Base-by-base conservation (phyloP, 1,139 yeast genomes). In the Blastobotrys indianensis region DNA sequence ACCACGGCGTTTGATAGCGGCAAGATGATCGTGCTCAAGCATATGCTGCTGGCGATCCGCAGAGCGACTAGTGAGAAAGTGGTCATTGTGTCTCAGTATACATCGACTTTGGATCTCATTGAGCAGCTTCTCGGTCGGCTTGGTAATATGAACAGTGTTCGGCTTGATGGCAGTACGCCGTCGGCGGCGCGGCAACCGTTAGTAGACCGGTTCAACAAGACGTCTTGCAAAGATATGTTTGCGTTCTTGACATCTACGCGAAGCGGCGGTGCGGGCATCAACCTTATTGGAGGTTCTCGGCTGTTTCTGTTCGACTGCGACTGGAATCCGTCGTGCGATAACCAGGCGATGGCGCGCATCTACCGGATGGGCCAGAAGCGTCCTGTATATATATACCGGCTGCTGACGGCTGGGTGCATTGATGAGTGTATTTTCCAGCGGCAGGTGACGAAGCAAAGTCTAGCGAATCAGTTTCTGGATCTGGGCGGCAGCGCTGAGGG, bases 341-440 rank as follows among this genome's bases (percentile, higher is more conserved):
- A 85, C 28, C 99, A 92, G 63, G 95, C 97, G 0, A 87, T 92
- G 95, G 95, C 97, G 0, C 69, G 99, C 52, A 82, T 92, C 4
- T 96, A 90, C 59, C 71, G 99, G 54, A 97, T 92, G 62, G 98
- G 98, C 0, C 98, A 92, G 62, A 74, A 66, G 45, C 74, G 68
- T 44, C 90, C 88, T 0, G 94, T 90, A 8, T 84, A 69, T 60
- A 82, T 92, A 28, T 94, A 92, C 61, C 73, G 98, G 53, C 64
- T 92, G n/a, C 49, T 70, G 11, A 51, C 64, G 0, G 79, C 94
- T 0, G 98, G 98, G 0, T 80, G 90, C 50, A 85, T 92, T 39
- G 99, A 92, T 62, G 99, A 92, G 61, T 92, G 92, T 66, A 88
- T 92, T 4, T 82, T 85, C 52, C 97, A 92, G 63, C 72, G 99